phyloP scores from a whole-genome alignment of 805 yeast species.

The Nakazawaea anatomiae region DNA sequence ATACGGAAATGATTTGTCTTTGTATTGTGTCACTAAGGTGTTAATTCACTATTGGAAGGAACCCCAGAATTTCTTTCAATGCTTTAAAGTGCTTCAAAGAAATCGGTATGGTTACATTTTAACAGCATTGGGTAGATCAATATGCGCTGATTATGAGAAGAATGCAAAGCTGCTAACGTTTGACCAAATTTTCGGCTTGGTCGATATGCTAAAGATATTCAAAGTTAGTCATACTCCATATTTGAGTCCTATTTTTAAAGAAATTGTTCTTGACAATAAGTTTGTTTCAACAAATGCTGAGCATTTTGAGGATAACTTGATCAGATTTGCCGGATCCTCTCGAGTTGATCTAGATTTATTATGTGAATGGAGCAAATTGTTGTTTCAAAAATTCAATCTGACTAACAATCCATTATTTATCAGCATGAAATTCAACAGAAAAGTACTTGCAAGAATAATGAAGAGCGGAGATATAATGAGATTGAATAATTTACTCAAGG shows the following conservation, averaged over 20 bases:
- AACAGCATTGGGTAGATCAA: not conserved
- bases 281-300: not conserved
- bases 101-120: not conserved
- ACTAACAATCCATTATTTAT: not conserved
- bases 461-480: not conserved
- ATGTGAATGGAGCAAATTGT: not conserved
- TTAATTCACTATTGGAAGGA: not conserved
- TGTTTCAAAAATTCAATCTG: not conserved
- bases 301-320: not conserved
- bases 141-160: not conserved
- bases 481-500: not conserved
- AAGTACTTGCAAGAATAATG: conserved; percentile 1
- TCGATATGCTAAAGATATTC: not conserved
- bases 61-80: not conserved
- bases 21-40: not conserved
- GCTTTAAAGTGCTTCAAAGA: not conserved
- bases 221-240: not conserved
- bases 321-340: not conserved
- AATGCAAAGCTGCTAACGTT: not conserved
- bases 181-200: not conserved
- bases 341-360: conserved; percentile 3
- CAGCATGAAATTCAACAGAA: not conserved
- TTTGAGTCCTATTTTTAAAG: not conserved
- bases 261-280: not conserved
- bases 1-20: not conserved